A percentile compares a stretch with the other conserved stretches of the same genome.
phyloP scores from a whole-genome alignment of 2,329 filamentous ascomycete species.

The Zymoseptoria pseudotritici region DNA sequence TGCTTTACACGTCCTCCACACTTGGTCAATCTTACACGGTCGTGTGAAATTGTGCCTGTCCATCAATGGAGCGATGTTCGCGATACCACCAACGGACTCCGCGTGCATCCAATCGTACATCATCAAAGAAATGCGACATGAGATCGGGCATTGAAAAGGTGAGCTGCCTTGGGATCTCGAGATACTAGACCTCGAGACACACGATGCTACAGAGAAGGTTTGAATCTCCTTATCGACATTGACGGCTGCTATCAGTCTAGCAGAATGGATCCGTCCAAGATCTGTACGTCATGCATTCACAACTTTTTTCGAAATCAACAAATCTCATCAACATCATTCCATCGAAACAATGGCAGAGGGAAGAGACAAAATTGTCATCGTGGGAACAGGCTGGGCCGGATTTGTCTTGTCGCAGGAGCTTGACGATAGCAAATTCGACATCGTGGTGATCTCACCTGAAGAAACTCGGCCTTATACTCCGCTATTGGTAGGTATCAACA shows the following conservation, averaged over 20 bases:
- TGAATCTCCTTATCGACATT: no score
- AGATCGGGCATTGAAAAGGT: no score
- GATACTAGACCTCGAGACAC: no score
- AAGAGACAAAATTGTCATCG: conserved; percentile 22
- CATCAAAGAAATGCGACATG: no score
- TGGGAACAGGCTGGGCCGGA: conserved; percentile 38
- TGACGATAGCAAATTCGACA: conserved; percentile 31
- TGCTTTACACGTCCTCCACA: no score
- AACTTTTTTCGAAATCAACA: not conserved
- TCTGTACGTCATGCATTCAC: not conserved
- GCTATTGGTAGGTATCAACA: conserved; percentile 25
- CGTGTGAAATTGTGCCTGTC: no score
- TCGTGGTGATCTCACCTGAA: conserved; percentile 37
- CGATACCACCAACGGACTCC: no score
- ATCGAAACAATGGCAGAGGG: not conserved
- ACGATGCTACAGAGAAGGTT: no score
- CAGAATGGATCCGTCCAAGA: not conserved
- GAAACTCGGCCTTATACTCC: conserved; percentile 40
- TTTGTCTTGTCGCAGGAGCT: conserved; percentile 34
- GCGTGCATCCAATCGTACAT: no score
- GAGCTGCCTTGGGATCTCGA: no score
- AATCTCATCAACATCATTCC: not conserved
- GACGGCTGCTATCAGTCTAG: not conserved
- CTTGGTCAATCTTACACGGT: no score
- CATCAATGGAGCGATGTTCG: no score